Base-by-base conservation (phyloP, 768 basidiomycete species). In the Leccinum pellstonianum region DNA sequence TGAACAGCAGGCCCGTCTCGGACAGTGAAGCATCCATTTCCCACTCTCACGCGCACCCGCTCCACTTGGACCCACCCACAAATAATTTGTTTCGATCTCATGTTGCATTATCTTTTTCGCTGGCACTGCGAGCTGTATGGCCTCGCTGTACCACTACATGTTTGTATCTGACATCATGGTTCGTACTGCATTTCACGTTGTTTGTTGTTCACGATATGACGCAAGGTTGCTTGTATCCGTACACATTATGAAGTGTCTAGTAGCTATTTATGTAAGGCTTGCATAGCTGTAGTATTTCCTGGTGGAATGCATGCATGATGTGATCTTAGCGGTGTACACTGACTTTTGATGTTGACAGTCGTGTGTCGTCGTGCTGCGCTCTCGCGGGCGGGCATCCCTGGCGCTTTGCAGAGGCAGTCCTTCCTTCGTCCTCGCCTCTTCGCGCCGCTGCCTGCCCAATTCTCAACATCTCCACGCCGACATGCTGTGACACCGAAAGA, bases 401-500 rank as follows among this genome's bases (percentile, higher is more conserved):
- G 27, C 21, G 14, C 25, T 38, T 47, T 61, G 14, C 64, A 52
- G 35, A 59, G 57, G 23, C 57, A 54, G 37, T 31, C 65, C 37
- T 35, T 57, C n/a, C 52, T 61, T 5, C 61, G 17, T n/a, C 43
- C 52, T 3, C 54, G 59, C 27, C 47, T 12, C 1, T 14, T 54
- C 19, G 8, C 55, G 19, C 51, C 46, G 15, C 56, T 37, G 25
- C 2, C 37, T 4, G 50, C 38, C 47, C 65, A 53, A 4, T 57
- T 70, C 51, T 65, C 69, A 43, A 69, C 67, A 19, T 67, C 67
- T 1, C 31, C 60, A 10, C 64, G 52, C 25, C 59, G 62, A 31
- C 62, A 63, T 60, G 61, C 49, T 49, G 52, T 67, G 43, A 29
- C 67, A 4, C 60, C 65, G n/a, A 70, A 66, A 21, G 80, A 84